Conservation (phyloP, 1,139 yeast genomes). For the Hyphopichia buzzinii region DNA sequence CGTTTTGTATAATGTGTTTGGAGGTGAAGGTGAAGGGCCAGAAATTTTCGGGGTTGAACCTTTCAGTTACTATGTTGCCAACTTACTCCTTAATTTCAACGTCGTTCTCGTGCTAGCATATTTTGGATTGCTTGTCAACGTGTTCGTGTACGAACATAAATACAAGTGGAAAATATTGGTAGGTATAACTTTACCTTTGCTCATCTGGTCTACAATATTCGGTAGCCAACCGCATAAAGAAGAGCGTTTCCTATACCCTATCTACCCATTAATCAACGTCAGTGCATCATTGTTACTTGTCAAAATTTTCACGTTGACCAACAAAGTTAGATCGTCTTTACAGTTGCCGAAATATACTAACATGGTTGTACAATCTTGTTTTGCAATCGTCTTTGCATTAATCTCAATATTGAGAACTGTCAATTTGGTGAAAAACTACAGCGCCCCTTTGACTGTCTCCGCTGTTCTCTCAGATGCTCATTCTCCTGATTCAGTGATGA, state of each 20-base stretch:
- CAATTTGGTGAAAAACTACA: conserved; percentile 52
- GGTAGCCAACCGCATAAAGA: conserved; percentile 86
- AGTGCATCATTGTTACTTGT: conserved; percentile 58
- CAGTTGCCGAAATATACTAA: not conserved
- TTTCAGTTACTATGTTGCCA: conserved; percentile 66
- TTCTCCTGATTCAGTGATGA: conserved; percentile 16
- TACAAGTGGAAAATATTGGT: conserved; percentile 9
- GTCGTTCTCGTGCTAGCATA: conserved; percentile 48
- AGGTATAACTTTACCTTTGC: conserved; percentile 31
- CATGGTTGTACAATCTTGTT: conserved; percentile 7
- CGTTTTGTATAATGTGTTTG: conserved; percentile 76
- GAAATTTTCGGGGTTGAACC: conserved; percentile 90
- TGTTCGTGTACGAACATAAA: conserved; percentile 13
- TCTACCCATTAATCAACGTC: conserved; percentile 66
- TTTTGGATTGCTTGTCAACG: conserved; percentile 32
- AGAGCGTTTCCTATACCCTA: conserved; percentile 85
- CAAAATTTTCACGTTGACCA: conserved; percentile 17
- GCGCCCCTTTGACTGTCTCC: conserved; percentile 50
- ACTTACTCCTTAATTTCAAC: conserved; percentile 74
- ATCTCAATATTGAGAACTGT: conserved; percentile 39
- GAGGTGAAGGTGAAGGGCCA: conserved; percentile 77
- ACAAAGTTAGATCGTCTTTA: not conserved
- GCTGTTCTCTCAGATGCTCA: conserved; percentile 6
- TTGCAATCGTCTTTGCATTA: conserved; percentile 17
- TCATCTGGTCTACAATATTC: conserved; percentile 69